A percentile compares a stretch with the other conserved stretches of the same genome.
Evolutionary conservation across 129 eudicot species (phyloP).

Genomic region (Erigeron canadensis): DNA sequence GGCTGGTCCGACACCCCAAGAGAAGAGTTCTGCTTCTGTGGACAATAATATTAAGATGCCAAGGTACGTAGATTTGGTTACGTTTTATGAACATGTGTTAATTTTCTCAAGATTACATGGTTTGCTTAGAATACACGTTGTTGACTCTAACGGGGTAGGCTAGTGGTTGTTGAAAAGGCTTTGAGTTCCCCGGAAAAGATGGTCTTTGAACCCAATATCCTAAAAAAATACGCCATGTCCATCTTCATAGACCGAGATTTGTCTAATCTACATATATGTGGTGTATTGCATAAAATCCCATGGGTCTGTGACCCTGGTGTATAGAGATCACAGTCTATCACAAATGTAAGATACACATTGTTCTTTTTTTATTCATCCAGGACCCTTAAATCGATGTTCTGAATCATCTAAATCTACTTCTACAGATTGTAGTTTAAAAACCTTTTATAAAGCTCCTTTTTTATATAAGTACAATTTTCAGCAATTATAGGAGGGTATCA

Average conservation of each 20-base stretch:
- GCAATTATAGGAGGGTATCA: not conserved
- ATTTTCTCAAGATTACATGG: slow-evolving; percentile 1
- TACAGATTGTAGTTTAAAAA: slow-evolving; percentile 52
- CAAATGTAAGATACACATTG: too few species aligned
- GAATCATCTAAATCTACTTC: slow-evolving; percentile 61
- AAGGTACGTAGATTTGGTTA: slow-evolving; percentile 49
- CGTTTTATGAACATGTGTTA: slow-evolving; percentile 4
- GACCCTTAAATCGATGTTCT: slow-evolving; percentile 61
- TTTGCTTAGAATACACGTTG: slow-evolving; percentile 13
- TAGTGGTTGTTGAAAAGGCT: too few species aligned
- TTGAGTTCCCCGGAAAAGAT: too few species aligned
- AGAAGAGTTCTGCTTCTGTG: slow-evolving; percentile 52
- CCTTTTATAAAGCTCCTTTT: slow-evolving; percentile 7
- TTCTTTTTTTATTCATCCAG: slow-evolving; percentile 1
- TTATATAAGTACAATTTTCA: not conserved
- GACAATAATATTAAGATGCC: slow-evolving; percentile 76
- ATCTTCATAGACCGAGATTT: too few species aligned
- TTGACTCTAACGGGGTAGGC: not conserved
- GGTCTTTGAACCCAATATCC: too few species aligned
- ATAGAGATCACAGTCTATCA: too few species aligned
- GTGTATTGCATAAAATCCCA: too few species aligned
- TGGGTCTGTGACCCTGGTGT: too few species aligned
- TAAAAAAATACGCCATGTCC: too few species aligned
- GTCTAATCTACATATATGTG: too few species aligned
- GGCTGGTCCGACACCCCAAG: slow-evolving; percentile 65